These are phyloP conservation scores for Thalassiosira ordinaria DNA, from an alignment of 352 stramenopile genomes.

Conservation along the genomic window DNA sequence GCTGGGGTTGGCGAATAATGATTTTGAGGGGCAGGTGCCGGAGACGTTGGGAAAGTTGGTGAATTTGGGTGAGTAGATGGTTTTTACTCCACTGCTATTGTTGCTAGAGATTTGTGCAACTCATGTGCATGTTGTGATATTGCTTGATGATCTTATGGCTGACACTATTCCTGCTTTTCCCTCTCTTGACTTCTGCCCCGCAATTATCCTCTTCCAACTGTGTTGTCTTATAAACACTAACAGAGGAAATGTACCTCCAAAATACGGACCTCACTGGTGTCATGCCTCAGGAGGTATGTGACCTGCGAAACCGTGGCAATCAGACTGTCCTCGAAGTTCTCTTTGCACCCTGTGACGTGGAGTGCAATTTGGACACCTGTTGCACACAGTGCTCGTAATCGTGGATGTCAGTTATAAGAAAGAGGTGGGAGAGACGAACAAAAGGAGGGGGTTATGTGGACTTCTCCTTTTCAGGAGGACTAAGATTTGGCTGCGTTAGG, in stretches of 20 bases:
- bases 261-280: slow-evolving; percentile 44
- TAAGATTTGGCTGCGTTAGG: too few relatives aligned
- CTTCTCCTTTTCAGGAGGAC: too few relatives aligned
- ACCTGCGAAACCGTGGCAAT: slow-evolving; percentile 29
- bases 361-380: slow-evolving; percentile 36
- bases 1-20: slow-evolving; percentile 60
- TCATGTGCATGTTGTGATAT: neutral
- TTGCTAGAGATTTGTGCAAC: too few relatives aligned
- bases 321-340: slow-evolving; percentile 37
- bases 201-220: neutral
- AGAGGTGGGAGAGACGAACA: too few relatives aligned
- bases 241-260: slow-evolving; percentile 49
- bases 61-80: slow-evolving; percentile 40
- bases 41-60: slow-evolving; percentile 43
- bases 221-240: neutral
- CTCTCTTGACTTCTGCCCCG: neutral
- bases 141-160: neutral
- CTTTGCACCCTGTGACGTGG: slow-evolving; percentile 37
- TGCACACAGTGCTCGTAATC: slow-evolving; percentile 55
- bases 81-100: too few relatives aligned
- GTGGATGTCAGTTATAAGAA: too few relatives aligned
- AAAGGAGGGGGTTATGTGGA: neutral
- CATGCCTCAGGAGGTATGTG: slow-evolving; percentile 46
- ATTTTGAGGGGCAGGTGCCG: slow-evolving; percentile 43
- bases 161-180: neutral